Conservation (phyloP, 441 rosid species). For the Croton laevigatus region DNA sequence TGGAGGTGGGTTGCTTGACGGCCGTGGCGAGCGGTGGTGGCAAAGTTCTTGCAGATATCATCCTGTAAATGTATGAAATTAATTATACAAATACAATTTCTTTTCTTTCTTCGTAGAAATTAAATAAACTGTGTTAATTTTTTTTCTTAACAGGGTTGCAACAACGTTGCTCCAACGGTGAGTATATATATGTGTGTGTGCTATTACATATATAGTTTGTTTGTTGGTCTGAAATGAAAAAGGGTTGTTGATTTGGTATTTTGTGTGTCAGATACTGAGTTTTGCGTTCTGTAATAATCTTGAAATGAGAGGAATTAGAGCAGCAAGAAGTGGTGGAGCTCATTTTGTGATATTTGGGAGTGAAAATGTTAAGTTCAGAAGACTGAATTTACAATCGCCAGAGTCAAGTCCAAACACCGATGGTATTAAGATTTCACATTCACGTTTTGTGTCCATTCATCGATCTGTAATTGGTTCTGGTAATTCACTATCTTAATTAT, state of each 20-base stretch:
- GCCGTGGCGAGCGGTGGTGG: slow-evolving; percentile 40
- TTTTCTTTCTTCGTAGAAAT: too few relatives aligned
- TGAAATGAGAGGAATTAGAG: background rate
- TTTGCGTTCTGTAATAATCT: background rate
- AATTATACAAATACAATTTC: background rate
- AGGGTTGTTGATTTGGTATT: background rate
- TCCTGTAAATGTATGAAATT: slow-evolving; percentile 25
- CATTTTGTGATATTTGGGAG: slow-evolving; percentile 37
- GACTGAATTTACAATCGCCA: slow-evolving; percentile 33
- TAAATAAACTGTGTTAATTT: background rate
- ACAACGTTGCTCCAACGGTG: background rate
- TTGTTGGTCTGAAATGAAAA: background rate
- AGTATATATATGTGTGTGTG: background rate
- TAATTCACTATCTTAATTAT: slow-evolving; percentile 12
- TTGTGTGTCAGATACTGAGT: background rate
- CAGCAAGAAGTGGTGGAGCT: background rate
- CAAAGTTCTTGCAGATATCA: slow-evolving; percentile 40
- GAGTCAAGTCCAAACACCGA: slow-evolving; percentile 58
- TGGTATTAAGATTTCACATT: slow-evolving; percentile 45
- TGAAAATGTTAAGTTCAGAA: slow-evolving; percentile 20
- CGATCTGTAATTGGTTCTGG: slow-evolving; percentile 34
- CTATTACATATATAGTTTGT: background rate
- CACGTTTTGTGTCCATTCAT: slow-evolving; percentile 28
- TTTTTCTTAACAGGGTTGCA: slow-evolving; percentile 1
- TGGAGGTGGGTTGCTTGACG: slow-evolving; percentile 33